These are phyloP conservation scores for Nicotiana otophora DNA, from an alignment of 257 asterid genomes.

Conservation along the genomic window DNA sequence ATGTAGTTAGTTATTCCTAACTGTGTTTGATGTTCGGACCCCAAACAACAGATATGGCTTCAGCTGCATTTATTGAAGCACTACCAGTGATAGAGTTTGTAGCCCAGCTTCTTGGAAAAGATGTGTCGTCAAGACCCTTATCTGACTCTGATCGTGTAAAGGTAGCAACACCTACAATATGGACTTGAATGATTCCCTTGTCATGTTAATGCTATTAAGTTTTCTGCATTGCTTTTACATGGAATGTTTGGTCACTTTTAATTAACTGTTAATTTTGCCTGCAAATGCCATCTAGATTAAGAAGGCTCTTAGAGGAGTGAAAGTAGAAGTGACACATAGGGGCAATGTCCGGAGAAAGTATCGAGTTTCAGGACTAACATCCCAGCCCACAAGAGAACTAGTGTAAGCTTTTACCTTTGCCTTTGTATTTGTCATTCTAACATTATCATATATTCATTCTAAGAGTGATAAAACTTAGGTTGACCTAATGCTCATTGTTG, in stretches of 20 bases:
- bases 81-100: constrained; percentile 95
- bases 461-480: neutral
- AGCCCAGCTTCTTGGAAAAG: constrained; percentile 85
- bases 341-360: constrained; percentile 89
- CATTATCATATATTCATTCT: neutral
- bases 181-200: neutral
- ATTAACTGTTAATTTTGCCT: neutral
- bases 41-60: constrained; percentile 74
- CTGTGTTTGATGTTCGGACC: constrained; percentile 1
- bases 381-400: constrained; percentile 92
- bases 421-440: neutral
- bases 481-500: neutral
- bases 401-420: constrained; percentile 46
- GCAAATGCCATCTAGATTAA: constrained; percentile 53
- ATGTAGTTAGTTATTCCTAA: neutral
- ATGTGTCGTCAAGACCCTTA: constrained; percentile 71
- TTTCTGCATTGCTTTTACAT: neutral
- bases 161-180: constrained; percentile 30
- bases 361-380: constrained; percentile 86
- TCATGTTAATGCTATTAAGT: neutral
- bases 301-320: constrained; percentile 95
- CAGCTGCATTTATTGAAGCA: constrained; percentile 97
- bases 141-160: constrained; percentile 92
- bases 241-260: neutral
- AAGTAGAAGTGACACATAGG: constrained; percentile 98